Evolutionary conservation across 108 stramenopile species (phyloP).

Genomic region (Mediolabrus comicus): DNA sequence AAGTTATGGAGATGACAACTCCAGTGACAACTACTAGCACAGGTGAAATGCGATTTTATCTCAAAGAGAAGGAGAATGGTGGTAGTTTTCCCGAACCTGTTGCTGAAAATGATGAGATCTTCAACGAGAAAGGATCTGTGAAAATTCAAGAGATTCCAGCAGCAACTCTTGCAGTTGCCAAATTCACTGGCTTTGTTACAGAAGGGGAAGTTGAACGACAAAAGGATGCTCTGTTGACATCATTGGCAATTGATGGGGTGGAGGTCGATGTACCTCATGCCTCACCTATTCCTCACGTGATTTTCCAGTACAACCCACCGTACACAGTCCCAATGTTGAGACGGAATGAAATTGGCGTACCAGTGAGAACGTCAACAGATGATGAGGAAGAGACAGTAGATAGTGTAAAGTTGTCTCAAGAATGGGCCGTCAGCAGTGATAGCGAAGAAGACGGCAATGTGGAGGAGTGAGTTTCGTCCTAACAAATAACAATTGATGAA

Average conservation of each 20-base stretch:
- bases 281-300: conserved; percentile 65
- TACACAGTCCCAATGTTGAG: conserved; percentile 91
- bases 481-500: too few species aligned
- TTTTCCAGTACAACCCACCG: conserved; percentile 95
- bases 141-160: conserved; percentile 69
- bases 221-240: conserved; percentile 77
- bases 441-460: conserved; percentile 12
- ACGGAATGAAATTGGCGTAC: conserved; percentile 87
- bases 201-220: conserved; percentile 88
- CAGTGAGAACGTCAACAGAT: conserved; percentile 42
- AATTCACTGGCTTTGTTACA: conserved; percentile 89
- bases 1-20: conserved; percentile 91
- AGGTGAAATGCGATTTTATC: conserved; percentile 87
- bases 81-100: conserved; percentile 48
- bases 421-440: conserved; percentile 32
- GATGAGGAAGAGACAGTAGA: conserved; percentile 13
- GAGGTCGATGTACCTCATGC: conserved; percentile 85
- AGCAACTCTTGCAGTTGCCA: conserved; percentile 71
- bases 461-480: not conserved
- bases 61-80: conserved; percentile 36
- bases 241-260: conserved; percentile 71
- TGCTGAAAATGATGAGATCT: conserved; percentile 41
- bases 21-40: conserved; percentile 84
- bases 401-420: conserved; percentile 15
- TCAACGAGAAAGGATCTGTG: conserved; percentile 54